These are phyloP conservation scores for Volvox africanus DNA, from an alignment of 139 green algal genomes.

Conservation along the genomic window DNA sequence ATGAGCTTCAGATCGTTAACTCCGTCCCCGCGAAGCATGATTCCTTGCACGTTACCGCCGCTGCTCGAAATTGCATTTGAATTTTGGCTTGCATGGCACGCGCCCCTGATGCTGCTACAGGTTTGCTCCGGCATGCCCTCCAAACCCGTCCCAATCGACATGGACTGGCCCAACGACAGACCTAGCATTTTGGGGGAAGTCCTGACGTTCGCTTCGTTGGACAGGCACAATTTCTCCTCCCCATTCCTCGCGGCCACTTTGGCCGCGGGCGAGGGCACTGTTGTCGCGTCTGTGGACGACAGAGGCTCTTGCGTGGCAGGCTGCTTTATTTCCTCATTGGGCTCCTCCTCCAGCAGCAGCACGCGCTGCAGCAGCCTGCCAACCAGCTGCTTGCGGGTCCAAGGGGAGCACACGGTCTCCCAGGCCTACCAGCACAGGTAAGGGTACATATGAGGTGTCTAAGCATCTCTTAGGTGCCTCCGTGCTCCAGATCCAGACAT, in stretches of 20 bases:
- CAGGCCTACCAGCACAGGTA: background rate
- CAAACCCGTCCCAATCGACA: background rate
- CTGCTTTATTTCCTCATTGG: no score
- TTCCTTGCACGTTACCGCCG: background rate
- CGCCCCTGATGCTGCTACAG: background rate
- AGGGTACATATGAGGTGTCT: no score
- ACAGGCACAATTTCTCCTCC: no score
- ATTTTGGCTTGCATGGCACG: background rate
- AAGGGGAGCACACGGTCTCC: background rate
- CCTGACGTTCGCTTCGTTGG: no score
- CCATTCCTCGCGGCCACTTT: no score
- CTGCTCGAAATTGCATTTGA: background rate
- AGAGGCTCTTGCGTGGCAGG: no score
- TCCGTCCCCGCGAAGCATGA: background rate
- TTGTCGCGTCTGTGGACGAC: no score
- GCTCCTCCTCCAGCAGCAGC: conserved; percentile 1
- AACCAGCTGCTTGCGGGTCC: background rate
- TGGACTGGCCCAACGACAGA: no score
- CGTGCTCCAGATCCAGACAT: no score
- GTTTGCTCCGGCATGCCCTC: background rate
- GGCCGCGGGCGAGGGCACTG: no score
- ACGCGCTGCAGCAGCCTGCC: conserved; percentile 12
- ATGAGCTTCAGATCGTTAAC: background rate
- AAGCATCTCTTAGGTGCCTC: no score
- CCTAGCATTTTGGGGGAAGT: no score